Conservation (phyloP, 2,329 filamentous ascomycete genomes). For the Claviceps sp. region DNA sequence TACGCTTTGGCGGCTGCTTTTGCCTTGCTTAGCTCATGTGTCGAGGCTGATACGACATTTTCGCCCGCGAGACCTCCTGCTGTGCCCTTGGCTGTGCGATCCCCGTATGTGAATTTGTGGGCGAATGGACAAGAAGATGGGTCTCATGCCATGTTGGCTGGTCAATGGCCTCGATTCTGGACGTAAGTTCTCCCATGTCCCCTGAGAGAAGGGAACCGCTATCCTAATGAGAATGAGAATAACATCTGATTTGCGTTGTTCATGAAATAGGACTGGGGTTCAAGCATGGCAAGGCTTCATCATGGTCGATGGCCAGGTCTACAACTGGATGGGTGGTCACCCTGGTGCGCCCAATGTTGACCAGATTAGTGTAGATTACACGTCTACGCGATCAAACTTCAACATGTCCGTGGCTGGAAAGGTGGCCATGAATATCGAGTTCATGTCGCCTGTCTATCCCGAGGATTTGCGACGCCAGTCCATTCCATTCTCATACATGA, state of each 20-base stretch:
- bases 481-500: conserved; percentile 55
- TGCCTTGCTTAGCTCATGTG: conserved; percentile 7
- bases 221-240: neutral
- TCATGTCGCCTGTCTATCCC: conserved; percentile 57
- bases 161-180: conserved; percentile 58
- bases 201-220: neutral
- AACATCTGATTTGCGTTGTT: neutral
- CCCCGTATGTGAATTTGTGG: conserved; percentile 64
- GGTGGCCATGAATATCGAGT: conserved; percentile 53
- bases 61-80: conserved; percentile 52
- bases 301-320: conserved; percentile 48
- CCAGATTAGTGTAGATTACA: conserved; percentile 55
- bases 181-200: conserved; percentile 30
- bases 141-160: conserved; percentile 53
- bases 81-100: conserved; percentile 59
- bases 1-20: conserved; percentile 10
- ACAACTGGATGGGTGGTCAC: conserved; percentile 55
- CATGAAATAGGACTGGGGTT: conserved; percentile 28
- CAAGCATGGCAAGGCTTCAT: conserved; percentile 58
- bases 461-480: conserved; percentile 55
- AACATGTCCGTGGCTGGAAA: conserved; percentile 48
- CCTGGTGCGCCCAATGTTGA: conserved; percentile 34
- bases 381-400: conserved; percentile 59
- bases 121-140: conserved; percentile 45
- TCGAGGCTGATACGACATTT: conserved; percentile 36